Evolutionary conservation across 176 grass and related monocot species (phyloP), one percentile per base, ranked within the genome.

Genomic region (Saccharum spontaneum): DNA sequence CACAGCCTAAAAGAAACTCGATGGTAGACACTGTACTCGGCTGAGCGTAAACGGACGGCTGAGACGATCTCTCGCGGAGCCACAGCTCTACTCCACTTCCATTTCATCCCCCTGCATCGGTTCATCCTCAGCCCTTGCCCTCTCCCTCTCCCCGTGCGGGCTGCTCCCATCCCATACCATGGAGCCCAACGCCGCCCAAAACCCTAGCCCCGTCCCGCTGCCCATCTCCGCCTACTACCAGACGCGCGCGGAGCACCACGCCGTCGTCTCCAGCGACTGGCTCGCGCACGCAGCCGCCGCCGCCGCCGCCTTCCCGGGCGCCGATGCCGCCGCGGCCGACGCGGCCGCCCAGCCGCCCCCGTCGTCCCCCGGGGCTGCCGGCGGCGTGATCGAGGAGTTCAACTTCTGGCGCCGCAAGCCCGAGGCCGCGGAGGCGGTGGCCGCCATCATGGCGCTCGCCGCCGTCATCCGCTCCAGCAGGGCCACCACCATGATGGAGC

Each of bases 401-500:
- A 94, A 98, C 87, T 89, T 89, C 70, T 98, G 96, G 96, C 90
- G 96, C 28, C 92, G 94, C 86, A 98, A 98, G 64, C 96, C 96
- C 9, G 93, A 95, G 66, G 83, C 92, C 2, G 96, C 96, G 13
- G 96, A 98, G 89, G 97, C 97, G 12, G 97, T 98, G 4, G 91
- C 97, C 30, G 97, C 93, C 12, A 96, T 98, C 86, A 95, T 98
- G 97, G 97, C 97, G 22, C 90, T 98, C 52, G 90, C 89, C 28
- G 91, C 93, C 26, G 97, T 92, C 11, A 98, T 98, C 73, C 86
- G 91, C 28, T 98, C 91, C 67, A 94, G 97, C 85, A 86, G 88
- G 86, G 93, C 97, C 70, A 95, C 89, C 75, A 98, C 97, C 90
- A 98, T 98, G 93, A 95, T 95, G 90, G 97, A 98, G 80, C 93